phyloP scores from a whole-genome alignment of 768 basidiomycete genomes.

The Tulasnella sp. region DNA sequence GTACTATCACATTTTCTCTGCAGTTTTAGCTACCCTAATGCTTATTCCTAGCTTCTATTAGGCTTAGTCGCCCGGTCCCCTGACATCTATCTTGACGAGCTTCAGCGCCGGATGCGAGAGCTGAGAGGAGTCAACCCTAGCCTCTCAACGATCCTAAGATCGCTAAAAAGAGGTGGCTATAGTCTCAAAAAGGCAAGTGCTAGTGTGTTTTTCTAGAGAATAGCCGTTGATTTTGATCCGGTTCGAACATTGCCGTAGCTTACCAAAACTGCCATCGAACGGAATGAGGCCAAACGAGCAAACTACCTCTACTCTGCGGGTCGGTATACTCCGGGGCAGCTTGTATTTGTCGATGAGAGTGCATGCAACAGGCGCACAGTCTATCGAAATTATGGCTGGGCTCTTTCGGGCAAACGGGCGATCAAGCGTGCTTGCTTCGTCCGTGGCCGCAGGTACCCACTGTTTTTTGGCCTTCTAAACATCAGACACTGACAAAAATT shows the following conservation, averaged over 20 bases:
- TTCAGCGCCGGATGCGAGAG: not conserved
- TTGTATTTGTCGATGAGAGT: slow-evolving; percentile 28
- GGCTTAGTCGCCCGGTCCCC: not conserved
- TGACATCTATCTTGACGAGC: slow-evolving; percentile 25
- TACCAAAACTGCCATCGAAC: slow-evolving; percentile 23
- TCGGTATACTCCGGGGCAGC: slow-evolving; percentile 14
- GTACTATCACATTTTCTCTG: not conserved
- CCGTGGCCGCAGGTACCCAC: slow-evolving; percentile 19
- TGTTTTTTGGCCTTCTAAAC: not conserved
- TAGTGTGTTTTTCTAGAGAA: no score
- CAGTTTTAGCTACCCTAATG: no score
- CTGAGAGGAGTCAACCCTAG: not conserved
- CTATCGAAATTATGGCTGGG: slow-evolving; percentile 22
- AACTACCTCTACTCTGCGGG: slow-evolving; percentile 8
- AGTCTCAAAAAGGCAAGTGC: slow-evolving; percentile 24
- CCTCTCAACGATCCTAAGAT: slow-evolving; percentile 8
- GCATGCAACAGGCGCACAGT: slow-evolving; percentile 17
- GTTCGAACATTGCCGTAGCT: slow-evolving; percentile 1
- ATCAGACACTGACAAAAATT: not conserved
- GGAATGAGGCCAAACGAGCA: slow-evolving; percentile 21
- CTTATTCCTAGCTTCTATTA: slow-evolving; percentile 3
- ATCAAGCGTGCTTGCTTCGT: slow-evolving; percentile 16
- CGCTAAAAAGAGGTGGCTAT: slow-evolving; percentile 10
- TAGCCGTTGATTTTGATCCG: not conserved
- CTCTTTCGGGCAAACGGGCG: slow-evolving; percentile 15